phyloP scores from a whole-genome alignment of 2,329 filamentous ascomycete species.

The Beauveria varroae region DNA sequence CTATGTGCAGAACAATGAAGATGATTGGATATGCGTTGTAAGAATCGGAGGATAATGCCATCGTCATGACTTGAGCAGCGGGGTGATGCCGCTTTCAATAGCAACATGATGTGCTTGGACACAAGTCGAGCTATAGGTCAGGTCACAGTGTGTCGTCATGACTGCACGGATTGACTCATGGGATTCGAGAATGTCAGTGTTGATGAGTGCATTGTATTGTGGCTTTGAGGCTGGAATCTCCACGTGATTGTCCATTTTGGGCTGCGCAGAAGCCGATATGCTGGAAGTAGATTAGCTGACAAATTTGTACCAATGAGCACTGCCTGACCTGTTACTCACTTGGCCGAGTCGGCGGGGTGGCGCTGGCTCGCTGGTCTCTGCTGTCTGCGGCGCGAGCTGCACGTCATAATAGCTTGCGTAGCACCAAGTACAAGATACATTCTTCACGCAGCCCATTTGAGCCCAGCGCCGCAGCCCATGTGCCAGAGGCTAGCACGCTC shows the following conservation, averaged over 20 bases:
- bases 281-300: background rate
- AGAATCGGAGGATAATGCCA: background rate
- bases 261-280: background rate
- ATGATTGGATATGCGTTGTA: background rate
- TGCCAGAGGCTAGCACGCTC: background rate
- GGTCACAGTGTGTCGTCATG: background rate
- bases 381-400: background rate
- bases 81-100: background rate
- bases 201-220: background rate
- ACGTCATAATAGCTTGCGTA: background rate
- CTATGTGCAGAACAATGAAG: background rate
- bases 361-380: background rate
- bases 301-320: no score
- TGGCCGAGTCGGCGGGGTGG: background rate
- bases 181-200: background rate
- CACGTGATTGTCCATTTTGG: constrained; percentile 1
- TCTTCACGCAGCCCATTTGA: background rate
- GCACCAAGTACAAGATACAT: background rate
- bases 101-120: background rate
- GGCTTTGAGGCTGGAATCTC: constrained; percentile 1
- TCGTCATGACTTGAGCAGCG: background rate
- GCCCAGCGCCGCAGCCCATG: background rate
- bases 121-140: background rate
- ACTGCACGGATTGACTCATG: background rate
- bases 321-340: background rate